Base-by-base conservation (phyloP, 176 grass and related monocot genomes). In the Puya raimondii region DNA sequence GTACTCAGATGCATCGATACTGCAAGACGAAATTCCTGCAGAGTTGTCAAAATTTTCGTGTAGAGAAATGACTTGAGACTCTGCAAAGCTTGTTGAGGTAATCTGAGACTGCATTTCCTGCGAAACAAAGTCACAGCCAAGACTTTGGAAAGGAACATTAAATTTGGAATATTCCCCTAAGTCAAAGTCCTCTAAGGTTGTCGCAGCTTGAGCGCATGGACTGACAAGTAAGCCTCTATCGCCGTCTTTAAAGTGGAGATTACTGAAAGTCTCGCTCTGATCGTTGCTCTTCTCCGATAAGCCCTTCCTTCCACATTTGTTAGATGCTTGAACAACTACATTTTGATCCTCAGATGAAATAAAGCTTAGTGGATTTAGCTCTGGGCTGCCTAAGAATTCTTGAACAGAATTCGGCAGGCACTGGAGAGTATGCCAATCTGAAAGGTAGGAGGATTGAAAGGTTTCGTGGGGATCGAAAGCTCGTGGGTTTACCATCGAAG, bases 11-110 rank as follows among this genome's bases (percentile, higher is more conserved):
- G 64, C 82, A 57, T 85, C 89, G 59, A 97, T 92, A 47, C 88
- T 97, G 67, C 89, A 83, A 2, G 87, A 86, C 27, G 95, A 92
- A 67, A 90, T 86, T 12, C 85, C 85, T 68, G 78, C 79, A 65
- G 82, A 78, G 74, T 74, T 78, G 64, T 75, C 79, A 63, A 79
- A 82, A 57, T 88, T 80, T 33, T 88, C 79, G 69, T 77, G 89
- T 13, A 88, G 56, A 50, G 89, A 71, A 67, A 88, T 53, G 9
- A 78, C 47, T 54, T 78, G 74, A 23, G 79, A 67, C 68, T 88
- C 89, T 68, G 72, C 73, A 26, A 88, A 69, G 58, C 72, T 82
- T 75, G 82, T 23, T 26, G 74, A 59, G 47, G 71, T 80, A 64
- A 85, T 49, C 20, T 85, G 82, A 9, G 66, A 80, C 47, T 78